phyloP scores from a whole-genome alignment of 768 basidiomycete genomes.

The Pleurotus djamor region DNA sequence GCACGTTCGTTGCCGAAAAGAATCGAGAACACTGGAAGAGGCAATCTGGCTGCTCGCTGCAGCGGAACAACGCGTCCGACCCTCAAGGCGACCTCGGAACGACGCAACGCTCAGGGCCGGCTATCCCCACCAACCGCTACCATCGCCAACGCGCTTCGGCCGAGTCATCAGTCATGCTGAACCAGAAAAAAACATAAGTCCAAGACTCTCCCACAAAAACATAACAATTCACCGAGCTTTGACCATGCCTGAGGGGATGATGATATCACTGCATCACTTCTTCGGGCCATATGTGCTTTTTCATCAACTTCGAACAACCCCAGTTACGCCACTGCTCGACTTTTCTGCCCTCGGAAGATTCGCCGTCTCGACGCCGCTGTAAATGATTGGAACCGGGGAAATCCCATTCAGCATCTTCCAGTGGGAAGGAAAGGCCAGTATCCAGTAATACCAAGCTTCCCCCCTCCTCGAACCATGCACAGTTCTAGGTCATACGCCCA shows the following conservation, averaged over 20 bases:
- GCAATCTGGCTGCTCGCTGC: background rate
- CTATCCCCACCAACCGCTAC: background rate
- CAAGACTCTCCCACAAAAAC: too few relatives aligned
- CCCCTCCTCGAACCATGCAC: background rate
- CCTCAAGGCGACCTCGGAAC: background rate
- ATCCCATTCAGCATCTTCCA: background rate
- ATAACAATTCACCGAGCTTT: background rate
- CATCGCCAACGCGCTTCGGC: background rate
- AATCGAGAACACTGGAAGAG: background rate
- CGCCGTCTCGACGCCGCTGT: background rate
- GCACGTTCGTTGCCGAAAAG: slow-evolving; percentile 2
- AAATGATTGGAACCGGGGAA: background rate
- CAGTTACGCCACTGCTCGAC: background rate
- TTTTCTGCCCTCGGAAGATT: background rate
- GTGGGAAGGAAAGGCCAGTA: background rate
- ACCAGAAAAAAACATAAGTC: background rate
- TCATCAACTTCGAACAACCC: too few relatives aligned
- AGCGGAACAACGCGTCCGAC: background rate
- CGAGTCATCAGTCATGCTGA: background rate
- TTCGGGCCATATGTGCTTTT: background rate
- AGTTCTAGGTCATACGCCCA: background rate
- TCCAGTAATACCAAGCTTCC: background rate
- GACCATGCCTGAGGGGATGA: background rate
- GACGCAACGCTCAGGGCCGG: slow-evolving; percentile 1
- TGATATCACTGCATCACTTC: background rate